These are phyloP conservation scores for Thelephora ganbajun DNA, from an alignment of 768 basidiomycete genomes.

Conservation along the genomic window DNA sequence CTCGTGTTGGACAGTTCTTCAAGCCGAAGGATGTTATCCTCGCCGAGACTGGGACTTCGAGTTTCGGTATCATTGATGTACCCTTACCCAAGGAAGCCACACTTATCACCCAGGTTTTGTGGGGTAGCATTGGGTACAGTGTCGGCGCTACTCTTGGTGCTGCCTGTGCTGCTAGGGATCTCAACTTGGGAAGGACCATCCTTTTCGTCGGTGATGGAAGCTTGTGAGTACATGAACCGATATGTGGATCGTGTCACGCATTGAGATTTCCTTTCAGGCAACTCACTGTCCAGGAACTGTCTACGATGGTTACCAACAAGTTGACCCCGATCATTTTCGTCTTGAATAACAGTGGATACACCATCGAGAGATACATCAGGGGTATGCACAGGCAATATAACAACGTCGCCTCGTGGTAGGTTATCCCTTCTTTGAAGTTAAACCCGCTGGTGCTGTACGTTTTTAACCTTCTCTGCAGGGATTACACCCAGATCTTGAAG, in stretches of 20 bases:
- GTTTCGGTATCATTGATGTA: constrained; percentile 75
- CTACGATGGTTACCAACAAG: constrained; percentile 63
- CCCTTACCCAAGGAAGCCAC: constrained; percentile 58
- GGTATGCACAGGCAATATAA: constrained; percentile 68
- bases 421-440: background rate
- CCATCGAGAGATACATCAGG: constrained; percentile 73
- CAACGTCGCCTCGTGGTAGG: constrained; percentile 64
- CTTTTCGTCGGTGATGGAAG: constrained; percentile 81
- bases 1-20: constrained; percentile 62
- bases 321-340: constrained; percentile 78
- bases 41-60: constrained; percentile 83
- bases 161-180: constrained; percentile 64
- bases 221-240: constrained; percentile 30
- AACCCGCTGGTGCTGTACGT: background rate
- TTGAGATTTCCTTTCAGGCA: constrained; percentile 29
- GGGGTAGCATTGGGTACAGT: constrained; percentile 89
- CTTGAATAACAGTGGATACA: constrained; percentile 72
- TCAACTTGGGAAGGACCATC: constrained; percentile 49
- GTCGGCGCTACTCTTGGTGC: constrained; percentile 70
- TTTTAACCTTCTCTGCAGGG: constrained; percentile 20
- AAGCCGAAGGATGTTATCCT: constrained; percentile 60
- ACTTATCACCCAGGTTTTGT: constrained; percentile 67
- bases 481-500: constrained; percentile 51
- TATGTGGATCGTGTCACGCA: constrained; percentile 3
- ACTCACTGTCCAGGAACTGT: constrained; percentile 70